These are phyloP conservation scores for Poteriospumella lacustris DNA, from an alignment of 108 stramenopile species.

Conservation along the genomic window DNA sequence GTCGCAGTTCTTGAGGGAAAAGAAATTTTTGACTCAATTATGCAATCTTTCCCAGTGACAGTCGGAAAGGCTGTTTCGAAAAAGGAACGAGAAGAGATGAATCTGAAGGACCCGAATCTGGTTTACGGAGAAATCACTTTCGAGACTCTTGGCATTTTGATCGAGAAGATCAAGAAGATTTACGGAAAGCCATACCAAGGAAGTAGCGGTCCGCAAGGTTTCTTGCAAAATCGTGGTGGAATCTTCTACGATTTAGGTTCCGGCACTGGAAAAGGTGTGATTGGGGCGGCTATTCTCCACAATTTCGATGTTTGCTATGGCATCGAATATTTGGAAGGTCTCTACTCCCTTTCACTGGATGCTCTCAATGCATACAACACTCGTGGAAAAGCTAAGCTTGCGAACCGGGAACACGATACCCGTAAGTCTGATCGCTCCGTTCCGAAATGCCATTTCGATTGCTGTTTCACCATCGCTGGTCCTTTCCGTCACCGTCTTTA, in stretches of 20 bases:
- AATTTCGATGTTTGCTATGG: slow-evolving; percentile 31
- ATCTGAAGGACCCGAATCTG: slow-evolving; percentile 25
- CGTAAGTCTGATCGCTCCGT: slow-evolving; percentile 18
- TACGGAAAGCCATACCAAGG: slow-evolving; percentile 43
- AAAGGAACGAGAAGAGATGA: slow-evolving; percentile 50
- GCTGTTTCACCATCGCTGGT: not conserved
- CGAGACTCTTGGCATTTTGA: slow-evolving; percentile 41
- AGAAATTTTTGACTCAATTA: not conserved
- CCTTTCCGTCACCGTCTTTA: not conserved
- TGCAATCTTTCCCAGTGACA: slow-evolving; percentile 30
- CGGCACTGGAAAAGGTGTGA: slow-evolving; percentile 47
- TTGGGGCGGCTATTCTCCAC: slow-evolving; percentile 11
- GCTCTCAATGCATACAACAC: slow-evolving; percentile 11
- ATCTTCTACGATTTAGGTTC: slow-evolving; percentile 46
- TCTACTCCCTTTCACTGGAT: not conserved
- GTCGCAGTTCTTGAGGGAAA: not conserved
- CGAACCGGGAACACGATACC: not conserved
- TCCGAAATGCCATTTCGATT: not conserved
- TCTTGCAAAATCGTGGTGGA: slow-evolving; percentile 38
- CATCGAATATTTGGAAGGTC: slow-evolving; percentile 16
- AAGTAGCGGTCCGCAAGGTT: slow-evolving; percentile 34
- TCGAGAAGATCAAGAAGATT: slow-evolving; percentile 45
- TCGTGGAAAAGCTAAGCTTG: not conserved
- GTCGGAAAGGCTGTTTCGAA: slow-evolving; percentile 52
- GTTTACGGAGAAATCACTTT: slow-evolving; percentile 56